Base-by-base conservation (phyloP, 73 alveolate species). In the Tetrahymena borealis region DNA sequence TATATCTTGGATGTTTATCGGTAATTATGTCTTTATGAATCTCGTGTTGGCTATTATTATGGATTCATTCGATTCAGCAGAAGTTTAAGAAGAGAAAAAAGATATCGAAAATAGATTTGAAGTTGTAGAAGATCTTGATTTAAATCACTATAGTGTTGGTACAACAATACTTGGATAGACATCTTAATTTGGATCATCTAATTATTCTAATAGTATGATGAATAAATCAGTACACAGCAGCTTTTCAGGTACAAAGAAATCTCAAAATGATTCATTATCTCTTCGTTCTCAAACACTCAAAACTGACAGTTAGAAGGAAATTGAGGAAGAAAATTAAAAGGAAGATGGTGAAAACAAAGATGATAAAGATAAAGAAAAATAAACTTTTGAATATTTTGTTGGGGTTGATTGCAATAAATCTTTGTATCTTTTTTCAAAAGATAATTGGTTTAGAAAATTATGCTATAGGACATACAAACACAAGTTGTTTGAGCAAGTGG, bases 21-120 rank as follows among this genome's bases (percentile, higher is more conserved):
- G 99, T 24, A 98, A 98, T 93, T 98, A 94, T 94, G 97, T 98
- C 4, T 95, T 98, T 31, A 96, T 98, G 92, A 98, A 98, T 95
- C 94, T 98, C 91, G 98, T 98, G 94, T 92, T 98, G 93, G 99
- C 99, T 77, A 97, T 98, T 39, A 91, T 98, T 20, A 95, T 98
- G 11, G 99, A 98, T 93, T 94, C 97, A 32, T 98, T 98, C 92
- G 95, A 96, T 20, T 96, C 94, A 1, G 99, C 93, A 33, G 97
- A 96, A 32, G 85, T 40, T 13, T 90, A 79, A 41, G 78, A 39
- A 39, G 93, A 39, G n/a, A 92, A 78, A 35, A 85, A 35, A 60
- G 37, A 93, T 24, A 93, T 79, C 39, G 91, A n/a, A 79, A 31
- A 39, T 15, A 38, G 39, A 33, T 39, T 79, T 41, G 91, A 79